These are phyloP conservation scores for Pichia sp. DNA, from an alignment of 1,139 yeast species.

Conservation along the genomic window DNA sequence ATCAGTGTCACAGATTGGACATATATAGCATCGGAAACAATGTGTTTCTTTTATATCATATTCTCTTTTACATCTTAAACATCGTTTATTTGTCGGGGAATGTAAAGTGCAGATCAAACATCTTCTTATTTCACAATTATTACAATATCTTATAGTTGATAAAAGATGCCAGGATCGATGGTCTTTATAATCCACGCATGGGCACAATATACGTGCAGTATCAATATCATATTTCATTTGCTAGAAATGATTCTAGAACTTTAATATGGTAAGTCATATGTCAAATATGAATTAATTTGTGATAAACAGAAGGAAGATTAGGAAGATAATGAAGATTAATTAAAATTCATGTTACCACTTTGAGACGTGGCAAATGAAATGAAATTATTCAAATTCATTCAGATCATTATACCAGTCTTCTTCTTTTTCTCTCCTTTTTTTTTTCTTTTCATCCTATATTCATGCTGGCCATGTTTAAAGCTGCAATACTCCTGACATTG, in stretches of 20 bases:
- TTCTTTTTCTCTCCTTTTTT: too few species aligned
- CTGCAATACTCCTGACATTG: not conserved
- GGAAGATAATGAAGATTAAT: too few species aligned
- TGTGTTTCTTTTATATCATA: constrained; percentile 2
- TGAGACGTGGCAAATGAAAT: constrained; percentile 6
- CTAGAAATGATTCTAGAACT: too few species aligned
- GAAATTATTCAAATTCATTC: too few species aligned
- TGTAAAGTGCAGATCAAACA: constrained; percentile 22
- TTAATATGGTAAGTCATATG: too few species aligned
- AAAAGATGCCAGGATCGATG: constrained; percentile 11
- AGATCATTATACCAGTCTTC: not conserved
- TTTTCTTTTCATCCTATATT: too few species aligned
- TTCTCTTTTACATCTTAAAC: constrained; percentile 15
- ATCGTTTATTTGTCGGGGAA: not conserved
- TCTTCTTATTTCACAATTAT: constrained; percentile 19
- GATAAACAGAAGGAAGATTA: too few species aligned
- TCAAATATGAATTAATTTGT: too few species aligned
- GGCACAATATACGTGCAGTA: constrained; percentile 7
- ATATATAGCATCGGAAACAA: constrained; percentile 27
- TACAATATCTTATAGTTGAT: constrained; percentile 21
- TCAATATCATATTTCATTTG: constrained; percentile 2
- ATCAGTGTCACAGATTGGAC: constrained; percentile 24
- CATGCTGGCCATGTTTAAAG: too few species aligned
- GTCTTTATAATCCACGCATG: constrained; percentile 13
- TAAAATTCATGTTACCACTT: too few species aligned